phyloP scores from a whole-genome alignment of 441 rosid species.

The Syzygium syzygioides region DNA sequence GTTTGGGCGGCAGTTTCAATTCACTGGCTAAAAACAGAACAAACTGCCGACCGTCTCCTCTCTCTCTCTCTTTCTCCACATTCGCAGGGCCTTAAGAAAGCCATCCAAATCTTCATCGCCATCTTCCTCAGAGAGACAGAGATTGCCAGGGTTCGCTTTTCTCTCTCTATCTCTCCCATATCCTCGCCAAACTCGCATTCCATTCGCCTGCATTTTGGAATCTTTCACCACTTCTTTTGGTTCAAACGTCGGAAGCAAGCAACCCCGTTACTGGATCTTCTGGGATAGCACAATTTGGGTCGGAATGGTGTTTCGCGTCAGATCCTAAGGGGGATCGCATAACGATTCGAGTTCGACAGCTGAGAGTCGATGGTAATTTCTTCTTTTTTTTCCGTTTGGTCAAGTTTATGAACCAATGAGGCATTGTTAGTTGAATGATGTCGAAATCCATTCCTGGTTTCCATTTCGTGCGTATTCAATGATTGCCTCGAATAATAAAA shows the following conservation, averaged over 20 bases:
- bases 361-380: background rate
- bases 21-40: slow-evolving; percentile 15
- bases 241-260: background rate
- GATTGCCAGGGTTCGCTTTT: background rate
- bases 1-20: slow-evolving; percentile 35
- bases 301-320: background rate
- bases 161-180: background rate
- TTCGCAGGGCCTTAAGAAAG: background rate
- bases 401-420: background rate
- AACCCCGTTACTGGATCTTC: background rate
- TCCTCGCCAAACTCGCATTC: background rate
- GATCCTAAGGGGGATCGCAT: background rate
- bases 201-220: background rate
- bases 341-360: background rate
- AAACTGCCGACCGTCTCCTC: background rate
- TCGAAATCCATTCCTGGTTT: background rate
- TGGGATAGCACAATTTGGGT: background rate
- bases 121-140: background rate
- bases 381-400: background rate
- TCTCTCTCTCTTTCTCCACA: background rate
- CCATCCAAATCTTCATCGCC: background rate
- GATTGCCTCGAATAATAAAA: background rate
- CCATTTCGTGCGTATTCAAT: background rate
- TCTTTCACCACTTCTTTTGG: background rate
- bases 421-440: background rate